These are phyloP conservation scores for Irpex rosettiformis DNA, from an alignment of 1,284 basidiomycete species.

Conservation along the genomic window DNA sequence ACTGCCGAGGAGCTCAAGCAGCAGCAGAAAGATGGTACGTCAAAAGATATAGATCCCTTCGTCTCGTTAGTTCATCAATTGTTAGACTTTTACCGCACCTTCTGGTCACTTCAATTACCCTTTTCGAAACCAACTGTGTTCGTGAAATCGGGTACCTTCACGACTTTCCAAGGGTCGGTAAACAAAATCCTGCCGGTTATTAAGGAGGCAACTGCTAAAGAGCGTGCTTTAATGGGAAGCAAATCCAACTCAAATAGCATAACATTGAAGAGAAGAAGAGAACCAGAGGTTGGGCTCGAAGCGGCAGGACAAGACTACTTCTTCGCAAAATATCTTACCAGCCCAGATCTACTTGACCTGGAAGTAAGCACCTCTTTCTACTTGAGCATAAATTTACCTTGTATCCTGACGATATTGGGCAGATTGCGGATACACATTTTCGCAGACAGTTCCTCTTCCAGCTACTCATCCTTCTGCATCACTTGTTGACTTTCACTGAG, in stretches of 20 bases:
- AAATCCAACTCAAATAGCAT: slow-evolving; percentile 35
- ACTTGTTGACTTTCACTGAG: slow-evolving; percentile 77
- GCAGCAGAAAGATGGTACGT: slow-evolving; percentile 63
- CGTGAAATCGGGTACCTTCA: slow-evolving; percentile 48
- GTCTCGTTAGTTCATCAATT: slow-evolving; percentile 4
- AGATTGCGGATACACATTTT: slow-evolving; percentile 88
- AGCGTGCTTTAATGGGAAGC: slow-evolving; percentile 78
- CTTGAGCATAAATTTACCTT: not conserved
- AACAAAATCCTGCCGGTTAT: slow-evolving; percentile 72
- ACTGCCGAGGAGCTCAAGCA: slow-evolving; percentile 26
- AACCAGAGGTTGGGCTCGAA: slow-evolving; percentile 45
- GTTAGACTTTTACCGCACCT: slow-evolving; percentile 76
- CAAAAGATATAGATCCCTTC: not conserved
- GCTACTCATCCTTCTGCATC: slow-evolving; percentile 77
- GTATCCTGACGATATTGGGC: not conserved
- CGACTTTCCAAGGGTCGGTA: slow-evolving; percentile 65
- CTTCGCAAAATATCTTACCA: slow-evolving; percentile 90
- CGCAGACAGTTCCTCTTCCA: slow-evolving; percentile 91
- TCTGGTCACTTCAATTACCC: slow-evolving; percentile 81
- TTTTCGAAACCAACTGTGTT: slow-evolving; percentile 73
- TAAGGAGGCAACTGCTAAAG: slow-evolving; percentile 80
- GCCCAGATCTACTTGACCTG: slow-evolving; percentile 79
- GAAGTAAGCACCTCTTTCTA: slow-evolving; percentile 50
- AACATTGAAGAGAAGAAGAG: slow-evolving; percentile 63
- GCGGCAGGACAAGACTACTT: slow-evolving; percentile 68